These are phyloP conservation scores for Fraxinus albicans DNA, from an alignment of 305 asterid genomes.

Conservation along the genomic window DNA sequence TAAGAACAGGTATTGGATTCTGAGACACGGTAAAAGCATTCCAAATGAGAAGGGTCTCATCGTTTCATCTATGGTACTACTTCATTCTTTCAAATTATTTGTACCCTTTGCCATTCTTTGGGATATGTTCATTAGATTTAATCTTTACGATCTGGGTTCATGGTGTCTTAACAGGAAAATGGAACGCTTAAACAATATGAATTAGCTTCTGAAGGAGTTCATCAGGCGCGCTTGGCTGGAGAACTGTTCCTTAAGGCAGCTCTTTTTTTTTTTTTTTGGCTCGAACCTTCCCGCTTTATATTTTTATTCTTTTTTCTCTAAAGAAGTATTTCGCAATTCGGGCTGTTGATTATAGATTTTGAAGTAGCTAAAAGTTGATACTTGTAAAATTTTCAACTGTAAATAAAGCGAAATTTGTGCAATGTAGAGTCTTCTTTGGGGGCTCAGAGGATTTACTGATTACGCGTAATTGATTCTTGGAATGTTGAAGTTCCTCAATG, in stretches of 20 bases:
- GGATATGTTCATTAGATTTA: background rate
- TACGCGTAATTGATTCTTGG: background rate
- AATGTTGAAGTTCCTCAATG: background rate
- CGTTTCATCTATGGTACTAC: constrained; percentile 71
- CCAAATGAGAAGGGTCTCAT: constrained; percentile 76
- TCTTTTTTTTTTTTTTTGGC: background rate
- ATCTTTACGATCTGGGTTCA: background rate
- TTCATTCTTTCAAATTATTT: background rate
- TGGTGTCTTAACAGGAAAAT: constrained; percentile 54
- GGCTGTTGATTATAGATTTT: background rate
- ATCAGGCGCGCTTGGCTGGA: constrained; percentile 82
- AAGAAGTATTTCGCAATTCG: background rate
- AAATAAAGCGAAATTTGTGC: background rate
- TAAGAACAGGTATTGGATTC: constrained; percentile 74
- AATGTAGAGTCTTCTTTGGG: background rate
- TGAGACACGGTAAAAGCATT: constrained; percentile 92
- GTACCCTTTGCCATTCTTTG: background rate
- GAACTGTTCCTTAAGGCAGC: constrained; percentile 65
- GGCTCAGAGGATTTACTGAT: background rate
- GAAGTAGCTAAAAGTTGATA: background rate
- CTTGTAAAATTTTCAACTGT: background rate
- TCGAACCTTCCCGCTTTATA: background rate
- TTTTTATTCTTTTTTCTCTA: background rate
- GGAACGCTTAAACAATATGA: constrained; percentile 74
- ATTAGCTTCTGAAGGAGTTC: constrained; percentile 77